Base-by-base conservation (phyloP, 768 basidiomycete species). In the Megacollybia marginata region DNA sequence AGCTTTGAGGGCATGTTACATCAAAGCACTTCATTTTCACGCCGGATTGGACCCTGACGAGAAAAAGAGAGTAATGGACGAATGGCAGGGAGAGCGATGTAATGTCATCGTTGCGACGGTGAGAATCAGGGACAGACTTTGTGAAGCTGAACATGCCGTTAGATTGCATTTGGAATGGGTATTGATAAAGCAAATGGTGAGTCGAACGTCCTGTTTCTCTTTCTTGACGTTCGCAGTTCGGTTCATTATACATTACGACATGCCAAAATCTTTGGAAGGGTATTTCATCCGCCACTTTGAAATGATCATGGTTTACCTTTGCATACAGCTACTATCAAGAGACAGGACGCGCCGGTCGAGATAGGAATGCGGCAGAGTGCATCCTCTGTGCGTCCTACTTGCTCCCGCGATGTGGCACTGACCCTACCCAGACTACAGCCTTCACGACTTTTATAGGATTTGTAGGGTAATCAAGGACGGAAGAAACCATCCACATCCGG, bases 81-180 rank as follows among this genome's bases (percentile, higher is more conserved):
- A 80, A 38, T 98, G 95, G 95, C 82, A 86, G 65, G 65, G 63
- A 5, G 86, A 82, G 4, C 65, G 71, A 23, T 79, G 83, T 54
- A 74, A 82, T 47, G 83, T 98, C 52, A 91, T 99, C 49, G 92
- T 96, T 38, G 95, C 95, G 2, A 99, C 96, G 43, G 92, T 92
- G 63, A 57, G 75, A 62, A 46, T 20, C 13, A 31, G 3, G 12
- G 13, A 2, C 28, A 16, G 5, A 16, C 9, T 31, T 44, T 44
- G 23, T 44, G 15, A 13, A 44, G 23, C 42, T 31, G 2, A 11
- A 13, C 18, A 44, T 16, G 15, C 51, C 47, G 23, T 4, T 32
- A 93, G 92, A 82, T 93, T 55, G 93, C 93, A 0, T 98, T 98
- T 63, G 95, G 95, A 10, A 98, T 98, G 93, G 94, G 95, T 1